Base-by-base conservation (phyloP, 768 basidiomycete species). In the Gyrodon lividus region DNA sequence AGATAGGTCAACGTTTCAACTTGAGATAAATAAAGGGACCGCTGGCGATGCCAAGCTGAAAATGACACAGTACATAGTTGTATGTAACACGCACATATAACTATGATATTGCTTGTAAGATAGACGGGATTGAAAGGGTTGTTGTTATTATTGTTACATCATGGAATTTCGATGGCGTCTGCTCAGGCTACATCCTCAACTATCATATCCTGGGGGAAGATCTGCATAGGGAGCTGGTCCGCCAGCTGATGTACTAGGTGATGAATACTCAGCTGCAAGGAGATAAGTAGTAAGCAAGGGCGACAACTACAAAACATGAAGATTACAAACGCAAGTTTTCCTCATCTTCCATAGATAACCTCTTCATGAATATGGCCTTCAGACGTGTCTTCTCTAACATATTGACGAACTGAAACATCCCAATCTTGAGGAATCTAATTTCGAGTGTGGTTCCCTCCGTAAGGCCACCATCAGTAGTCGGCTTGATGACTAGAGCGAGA, bases 351-450 rank as follows among this genome's bases (percentile, higher is more conserved):
- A 69, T 48, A 17, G 53, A 55, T 64, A 83, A 82, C 42, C 86
- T 73, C 64, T 74, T 83, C 88, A 89, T 89, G 59, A 84, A 88
- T 45, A 89, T 80, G 14, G 82, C 82, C 42, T 79, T 73, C 70
- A 91, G 88, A 45, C 89, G 78, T 30, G 86, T 81, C 75, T 91
- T 91, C 71, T 89, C 87, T 46, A 92, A 68, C 22, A 81, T 66
- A 43, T 78, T 80, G 33, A 85, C 81, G 59, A 92, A 92, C 63
- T 82, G 75, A 60, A 89, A 89, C 74, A 90, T 81, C 12, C 81
- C 78, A 39, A 77, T 74, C 62, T 87, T 77, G 64, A 77, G 80
- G 64, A 88, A 78, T 49, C 88, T 79, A 35, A 91, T 70, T 67
- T 90, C 87, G 3, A 77, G 79, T 46, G 67, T 77, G 13, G 86